Percentiles rank a stretch among this genome's conserved stretches.
Evolutionary conservation across 140 eudicot genomes (phyloP).

Genomic region (Bidens hawaiensis): DNA sequence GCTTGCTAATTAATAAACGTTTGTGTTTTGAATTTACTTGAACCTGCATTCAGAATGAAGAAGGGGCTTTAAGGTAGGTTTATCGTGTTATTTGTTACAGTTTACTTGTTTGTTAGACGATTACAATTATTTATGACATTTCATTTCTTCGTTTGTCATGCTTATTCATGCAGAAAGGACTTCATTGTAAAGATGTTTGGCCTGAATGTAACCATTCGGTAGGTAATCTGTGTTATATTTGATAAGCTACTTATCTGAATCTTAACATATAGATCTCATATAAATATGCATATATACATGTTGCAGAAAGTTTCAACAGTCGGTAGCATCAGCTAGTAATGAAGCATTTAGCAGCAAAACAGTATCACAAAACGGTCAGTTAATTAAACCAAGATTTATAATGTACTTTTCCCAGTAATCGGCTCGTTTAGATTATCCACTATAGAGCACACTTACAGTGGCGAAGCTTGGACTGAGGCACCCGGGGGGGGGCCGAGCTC

Average conservation of each 20-base stretch:
- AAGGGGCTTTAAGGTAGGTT: conserved; percentile 42
- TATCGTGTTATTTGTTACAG: neutral
- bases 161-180: conserved; percentile 51
- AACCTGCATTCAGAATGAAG: conserved; percentile 44
- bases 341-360: conserved; percentile 25
- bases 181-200: conserved; percentile 66
- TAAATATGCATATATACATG: conserved; percentile 5
- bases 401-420: neutral
- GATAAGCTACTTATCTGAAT: neutral
- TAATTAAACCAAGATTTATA: neutral
- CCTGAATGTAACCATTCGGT: conserved; percentile 68
- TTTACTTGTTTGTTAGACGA: neutral
- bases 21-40: conserved; percentile 10
- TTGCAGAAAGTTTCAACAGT: conserved; percentile 63
- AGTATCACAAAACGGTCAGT: conserved; percentile 34
- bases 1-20: conserved; percentile 12
- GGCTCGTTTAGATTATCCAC: neutral
- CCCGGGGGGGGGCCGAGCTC: too few relatives aligned
- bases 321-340: conserved; percentile 15
- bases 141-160: conserved; percentile 1
- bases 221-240: neutral
- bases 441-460: conserved; percentile 8
- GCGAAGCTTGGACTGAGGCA: too few relatives aligned
- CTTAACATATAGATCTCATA: neutral
- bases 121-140: neutral